Conservation (phyloP, 73 alveolate genomes). For the Blepharisma stoltei region DNA sequence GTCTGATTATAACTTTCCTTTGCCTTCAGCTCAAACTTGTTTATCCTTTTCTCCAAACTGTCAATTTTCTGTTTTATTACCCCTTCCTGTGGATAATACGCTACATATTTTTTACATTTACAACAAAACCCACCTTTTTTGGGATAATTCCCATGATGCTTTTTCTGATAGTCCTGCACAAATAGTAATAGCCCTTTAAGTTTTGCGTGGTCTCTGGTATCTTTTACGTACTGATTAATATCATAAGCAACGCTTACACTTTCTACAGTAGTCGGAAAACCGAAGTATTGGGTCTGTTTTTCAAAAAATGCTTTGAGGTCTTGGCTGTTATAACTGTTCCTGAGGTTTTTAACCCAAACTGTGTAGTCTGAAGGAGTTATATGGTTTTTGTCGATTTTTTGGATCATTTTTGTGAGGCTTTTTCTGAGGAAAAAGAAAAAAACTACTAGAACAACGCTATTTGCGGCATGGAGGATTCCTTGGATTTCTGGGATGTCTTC, state of each 20-base stretch:
- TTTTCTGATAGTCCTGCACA: conserved; percentile 27
- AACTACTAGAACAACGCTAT: neutral
- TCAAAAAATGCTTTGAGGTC: conserved; percentile 39
- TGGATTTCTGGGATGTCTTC: neutral
- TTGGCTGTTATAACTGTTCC: neutral
- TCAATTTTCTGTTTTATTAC: neutral
- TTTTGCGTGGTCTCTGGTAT: neutral
- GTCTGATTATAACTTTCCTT: neutral
- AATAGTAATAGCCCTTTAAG: neutral
- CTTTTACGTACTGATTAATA: conserved; percentile 1
- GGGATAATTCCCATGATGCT: neutral
- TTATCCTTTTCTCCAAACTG: conserved; percentile 4
- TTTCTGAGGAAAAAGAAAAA: neutral
- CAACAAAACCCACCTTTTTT: conserved; percentile 6
- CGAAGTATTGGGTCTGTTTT: conserved; percentile 10
- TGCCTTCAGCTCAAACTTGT: neutral
- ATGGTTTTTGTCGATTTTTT: conserved; percentile 34
- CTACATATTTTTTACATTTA: neutral
- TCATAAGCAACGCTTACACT: conserved; percentile 42
- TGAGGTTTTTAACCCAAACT: conserved; percentile 38
- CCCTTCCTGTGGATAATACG: neutral
- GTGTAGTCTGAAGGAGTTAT: conserved; percentile 54
- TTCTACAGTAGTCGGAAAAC: conserved; percentile 29
- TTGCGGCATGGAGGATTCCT: neutral
- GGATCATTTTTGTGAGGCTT: neutral